A percentile compares a stretch with the other conserved stretches of the same genome.
Conservation (phyloP, 805 yeast genomes). For the Saccharomycopsis sp. region DNA sequence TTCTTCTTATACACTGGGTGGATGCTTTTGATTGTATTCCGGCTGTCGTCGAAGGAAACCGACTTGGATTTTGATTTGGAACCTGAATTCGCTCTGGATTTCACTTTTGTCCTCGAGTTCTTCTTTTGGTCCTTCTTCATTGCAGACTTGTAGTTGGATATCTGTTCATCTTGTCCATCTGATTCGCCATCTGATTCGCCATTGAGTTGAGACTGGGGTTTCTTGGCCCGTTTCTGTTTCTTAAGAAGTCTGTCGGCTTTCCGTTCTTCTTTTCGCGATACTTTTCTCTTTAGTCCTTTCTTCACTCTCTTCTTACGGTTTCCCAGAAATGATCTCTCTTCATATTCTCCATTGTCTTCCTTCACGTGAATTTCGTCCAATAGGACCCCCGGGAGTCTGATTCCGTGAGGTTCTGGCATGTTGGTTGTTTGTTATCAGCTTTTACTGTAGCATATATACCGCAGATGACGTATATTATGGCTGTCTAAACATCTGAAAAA, state of each 20-base stretch:
- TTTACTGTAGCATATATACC: too few relatives aligned
- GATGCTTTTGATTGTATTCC: conserved; percentile 16
- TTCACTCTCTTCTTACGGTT: conserved; percentile 24
- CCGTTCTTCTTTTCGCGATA: conserved; percentile 37
- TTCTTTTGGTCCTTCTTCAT: conserved; percentile 7
- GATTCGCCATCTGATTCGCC: background rate
- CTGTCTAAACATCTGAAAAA: too few relatives aligned
- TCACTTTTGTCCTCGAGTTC: conserved; percentile 22
- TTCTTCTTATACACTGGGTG: conserved; percentile 21
- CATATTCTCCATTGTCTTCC: conserved; percentile 39
- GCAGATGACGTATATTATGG: too few relatives aligned
- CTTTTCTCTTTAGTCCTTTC: conserved; percentile 26
- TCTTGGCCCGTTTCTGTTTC: conserved; percentile 26
- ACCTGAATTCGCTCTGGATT: conserved; percentile 22
- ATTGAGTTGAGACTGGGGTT: background rate
- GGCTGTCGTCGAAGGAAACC: conserved; percentile 12
- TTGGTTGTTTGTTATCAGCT: too few relatives aligned
- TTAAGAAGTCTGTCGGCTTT: conserved; percentile 35
- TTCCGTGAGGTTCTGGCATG: conserved; percentile 33
- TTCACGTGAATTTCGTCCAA: conserved; percentile 40
- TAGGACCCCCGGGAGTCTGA: conserved; percentile 48
- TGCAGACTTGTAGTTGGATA: background rate
- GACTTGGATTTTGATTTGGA: conserved; percentile 32
- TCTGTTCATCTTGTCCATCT: background rate
- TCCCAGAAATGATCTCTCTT: conserved; percentile 32